These are phyloP conservation scores for Pythium insidiosum DNA, from an alignment of 352 stramenopile species.

Conservation along the genomic window DNA sequence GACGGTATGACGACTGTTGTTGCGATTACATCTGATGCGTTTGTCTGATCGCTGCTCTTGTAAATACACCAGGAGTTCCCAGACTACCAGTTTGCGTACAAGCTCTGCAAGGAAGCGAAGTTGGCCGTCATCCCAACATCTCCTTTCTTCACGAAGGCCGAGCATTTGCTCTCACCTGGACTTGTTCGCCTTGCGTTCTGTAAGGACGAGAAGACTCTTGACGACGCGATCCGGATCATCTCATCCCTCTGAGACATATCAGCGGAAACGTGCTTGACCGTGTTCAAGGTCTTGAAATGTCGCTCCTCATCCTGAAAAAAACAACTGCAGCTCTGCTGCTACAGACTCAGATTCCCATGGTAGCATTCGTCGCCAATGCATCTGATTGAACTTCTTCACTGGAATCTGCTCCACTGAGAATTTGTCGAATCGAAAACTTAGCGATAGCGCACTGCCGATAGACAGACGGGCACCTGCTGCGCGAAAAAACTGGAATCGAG, in stretches of 20 bases:
- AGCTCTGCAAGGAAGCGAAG: constrained; percentile 86
- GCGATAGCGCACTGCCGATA: constrained; percentile 48
- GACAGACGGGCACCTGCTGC: constrained; percentile 37
- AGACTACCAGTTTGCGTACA: constrained; percentile 85
- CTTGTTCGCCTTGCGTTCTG: constrained; percentile 93
- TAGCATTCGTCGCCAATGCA: constrained; percentile 83
- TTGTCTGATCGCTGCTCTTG: too few relatives aligned
- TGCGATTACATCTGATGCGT: not conserved
- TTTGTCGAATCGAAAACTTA: constrained; percentile 74
- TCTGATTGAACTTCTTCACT: constrained; percentile 74
- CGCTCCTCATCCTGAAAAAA: too few relatives aligned
- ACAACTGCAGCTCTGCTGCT: constrained; percentile 15
- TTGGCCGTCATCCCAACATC: constrained; percentile 92
- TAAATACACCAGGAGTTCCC: constrained; percentile 78
- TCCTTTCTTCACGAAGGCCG: constrained; percentile 87
- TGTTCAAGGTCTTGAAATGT: too few relatives aligned
- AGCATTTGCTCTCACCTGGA: constrained; percentile 69
- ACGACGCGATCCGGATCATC: constrained; percentile 80
- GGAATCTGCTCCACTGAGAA: constrained; percentile 50
- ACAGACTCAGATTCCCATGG: constrained; percentile 59
- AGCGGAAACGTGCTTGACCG: too few relatives aligned
- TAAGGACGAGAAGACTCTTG: constrained; percentile 93
- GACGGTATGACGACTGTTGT: constrained; percentile 23
- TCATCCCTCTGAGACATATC: too few relatives aligned
- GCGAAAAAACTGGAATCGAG: constrained; percentile 52